These are phyloP conservation scores for Myrica gale DNA, from an alignment of 306 rosid genomes.

Conservation along the genomic window DNA sequence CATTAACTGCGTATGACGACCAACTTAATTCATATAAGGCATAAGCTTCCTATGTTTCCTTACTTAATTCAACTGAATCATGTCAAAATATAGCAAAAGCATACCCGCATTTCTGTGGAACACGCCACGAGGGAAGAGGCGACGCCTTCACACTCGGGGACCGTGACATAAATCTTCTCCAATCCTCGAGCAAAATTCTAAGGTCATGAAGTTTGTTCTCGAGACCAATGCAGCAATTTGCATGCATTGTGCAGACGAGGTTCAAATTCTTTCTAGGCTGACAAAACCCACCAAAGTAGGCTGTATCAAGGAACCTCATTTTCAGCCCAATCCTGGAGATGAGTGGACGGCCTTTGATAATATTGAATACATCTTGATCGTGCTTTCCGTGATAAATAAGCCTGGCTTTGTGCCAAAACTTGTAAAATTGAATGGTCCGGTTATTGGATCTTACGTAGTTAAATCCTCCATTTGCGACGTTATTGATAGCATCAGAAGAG, in stretches of 20 bases:
- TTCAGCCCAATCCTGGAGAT: conserved; percentile 36
- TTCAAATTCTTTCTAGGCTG: conserved; percentile 40
- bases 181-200: conserved; percentile 61
- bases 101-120: conserved; percentile 66
- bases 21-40: too few species aligned
- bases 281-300: conserved; percentile 77
- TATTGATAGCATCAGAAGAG: conserved; percentile 35
- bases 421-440: conserved; percentile 54
- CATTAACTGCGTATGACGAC: too few species aligned
- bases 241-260: conserved; percentile 73
- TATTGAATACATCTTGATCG: conserved; percentile 78
- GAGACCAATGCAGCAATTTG: conserved; percentile 81
- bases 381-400: conserved; percentile 34
- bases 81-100: neutral
- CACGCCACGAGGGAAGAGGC: conserved; percentile 50
- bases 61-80: too few species aligned
- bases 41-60: too few species aligned
- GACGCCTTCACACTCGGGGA: conserved; percentile 3
- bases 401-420: conserved; percentile 65
- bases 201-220: conserved; percentile 73
- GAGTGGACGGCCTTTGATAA: conserved; percentile 44
- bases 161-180: conserved; percentile 50
- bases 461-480: conserved; percentile 73
- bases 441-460: conserved; percentile 58
- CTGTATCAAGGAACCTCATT: conserved; percentile 63